A percentile compares a stretch with the other conserved stretches of the same genome.
phyloP scores from a whole-genome alignment of 148 eudicot genomes.

The Simmondsia chinensis region DNA sequence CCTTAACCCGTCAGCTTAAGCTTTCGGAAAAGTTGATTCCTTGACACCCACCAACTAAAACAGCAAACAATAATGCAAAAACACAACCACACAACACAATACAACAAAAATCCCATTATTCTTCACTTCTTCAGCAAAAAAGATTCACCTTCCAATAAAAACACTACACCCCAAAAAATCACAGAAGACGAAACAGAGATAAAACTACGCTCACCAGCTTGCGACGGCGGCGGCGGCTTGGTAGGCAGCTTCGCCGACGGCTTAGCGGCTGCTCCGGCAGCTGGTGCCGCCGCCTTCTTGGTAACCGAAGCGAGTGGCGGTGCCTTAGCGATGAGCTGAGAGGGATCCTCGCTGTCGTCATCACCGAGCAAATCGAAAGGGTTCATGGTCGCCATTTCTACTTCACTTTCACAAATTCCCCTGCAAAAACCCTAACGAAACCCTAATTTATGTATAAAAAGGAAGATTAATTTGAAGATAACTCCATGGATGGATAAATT shows the following conservation, averaged over 20 bases:
- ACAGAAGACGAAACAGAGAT: background rate
- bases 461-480: slow-evolving; percentile 12
- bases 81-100: too few relatives aligned
- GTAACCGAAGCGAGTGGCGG: slow-evolving; percentile 10
- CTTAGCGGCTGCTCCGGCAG: slow-evolving; percentile 13
- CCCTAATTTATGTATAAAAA: background rate
- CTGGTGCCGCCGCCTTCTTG: slow-evolving; percentile 10
- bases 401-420: slow-evolving; percentile 2
- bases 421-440: slow-evolving; percentile 1
- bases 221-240: slow-evolving; percentile 24
- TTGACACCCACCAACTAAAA: too few relatives aligned
- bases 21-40: too few relatives aligned
- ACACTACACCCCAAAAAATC: background rate
- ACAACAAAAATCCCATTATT: too few relatives aligned
- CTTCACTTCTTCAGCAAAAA: background rate
- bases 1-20: too few relatives aligned
- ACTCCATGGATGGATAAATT: slow-evolving; percentile 9
- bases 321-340: slow-evolving; percentile 28
- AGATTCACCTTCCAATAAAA: too few relatives aligned
- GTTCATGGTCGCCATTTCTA: slow-evolving; percentile 43
- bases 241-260: slow-evolving; percentile 13
- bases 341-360: slow-evolving; percentile 49
- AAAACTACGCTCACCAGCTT: slow-evolving; percentile 22
- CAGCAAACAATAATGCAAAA: too few relatives aligned
- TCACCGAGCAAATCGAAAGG: slow-evolving; percentile 47